A percentile compares a stretch with the other conserved stretches of the same genome.
phyloP scores from a whole-genome alignment of 2,329 filamentous ascomycete species.

The Fusarium foetens region DNA sequence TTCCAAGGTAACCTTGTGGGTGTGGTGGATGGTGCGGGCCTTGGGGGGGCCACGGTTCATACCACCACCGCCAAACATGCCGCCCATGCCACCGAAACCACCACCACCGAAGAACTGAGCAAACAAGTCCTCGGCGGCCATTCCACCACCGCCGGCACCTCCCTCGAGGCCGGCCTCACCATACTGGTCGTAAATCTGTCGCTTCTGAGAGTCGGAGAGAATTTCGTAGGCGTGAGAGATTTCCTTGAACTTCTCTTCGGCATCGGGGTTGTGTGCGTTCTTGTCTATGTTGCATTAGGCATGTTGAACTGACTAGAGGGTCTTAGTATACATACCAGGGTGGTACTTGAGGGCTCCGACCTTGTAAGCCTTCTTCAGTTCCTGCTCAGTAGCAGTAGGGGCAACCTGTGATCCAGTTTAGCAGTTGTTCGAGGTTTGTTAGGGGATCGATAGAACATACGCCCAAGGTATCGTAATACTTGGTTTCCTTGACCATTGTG shows the following conservation, averaged over 20 bases:
- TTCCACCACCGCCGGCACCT: conserved; percentile 80
- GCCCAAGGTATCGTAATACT: conserved; percentile 81
- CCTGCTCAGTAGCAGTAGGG: conserved; percentile 81
- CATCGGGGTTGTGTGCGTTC: conserved; percentile 91
- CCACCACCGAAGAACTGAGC: conserved; percentile 91
- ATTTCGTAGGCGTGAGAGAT: conserved; percentile 95
- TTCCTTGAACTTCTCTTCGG: conserved; percentile 98
- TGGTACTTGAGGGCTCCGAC: conserved; percentile 85
- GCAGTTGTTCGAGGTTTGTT: not conserved
- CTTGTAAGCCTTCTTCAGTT: conserved; percentile 93
- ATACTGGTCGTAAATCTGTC: conserved; percentile 94
- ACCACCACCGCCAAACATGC: conserved; percentile 75
- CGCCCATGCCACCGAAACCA: conserved; percentile 67
- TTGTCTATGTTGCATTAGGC: conserved; percentile 73
- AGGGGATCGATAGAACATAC: conserved; percentile 60
- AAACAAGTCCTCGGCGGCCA: conserved; percentile 96
- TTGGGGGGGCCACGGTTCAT: conserved; percentile 85
- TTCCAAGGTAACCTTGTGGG: conserved; percentile 97
- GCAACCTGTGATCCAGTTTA: conserved; percentile 67
- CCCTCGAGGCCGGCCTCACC: conserved; percentile 96
- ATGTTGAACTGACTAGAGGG: not conserved
- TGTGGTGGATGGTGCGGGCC: conserved; percentile 96
- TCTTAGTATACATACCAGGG: conserved; percentile 69
- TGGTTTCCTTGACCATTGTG: conserved; percentile 82
- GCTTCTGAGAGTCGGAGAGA: conserved; percentile 91